Base-by-base conservation (phyloP, 1,284 basidiomycete species). In the Ustilago sp. region DNA sequence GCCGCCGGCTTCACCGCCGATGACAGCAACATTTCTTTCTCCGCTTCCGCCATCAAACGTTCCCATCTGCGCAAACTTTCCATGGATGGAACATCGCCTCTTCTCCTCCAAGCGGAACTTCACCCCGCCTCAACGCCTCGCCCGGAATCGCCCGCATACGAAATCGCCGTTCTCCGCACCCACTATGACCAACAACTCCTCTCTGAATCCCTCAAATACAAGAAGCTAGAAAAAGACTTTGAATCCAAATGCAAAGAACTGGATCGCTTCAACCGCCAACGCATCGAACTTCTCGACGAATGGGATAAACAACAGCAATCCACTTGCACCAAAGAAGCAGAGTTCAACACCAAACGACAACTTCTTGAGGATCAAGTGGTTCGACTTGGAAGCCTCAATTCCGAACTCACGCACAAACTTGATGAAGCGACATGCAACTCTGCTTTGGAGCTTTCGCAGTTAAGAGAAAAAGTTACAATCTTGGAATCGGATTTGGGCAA, bases 161-260 rank as follows among this genome's bases (percentile, higher is more conserved):
- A 81, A 51, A 74, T 82, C 32, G 57, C 69, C 0, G 67, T 81
- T 17, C 61, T 82, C 4, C 77, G 80, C 2, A 72, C 73, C 1
- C 71, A 82, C 52, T 81, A 80, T 59, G 81, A 82, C 39, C 77
- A 78, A 35, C 76, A 80, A 32, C 58, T 83, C 0, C 76, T 82
- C 19, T 45, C 66, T 6, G 76, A 84, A 34, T 47, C 59, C 28
- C 64, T 65, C 28, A 77, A 74, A n/a, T 81, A 84, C 68, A 72
- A 74, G 62, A 70, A 71, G 43, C 69, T 84, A 32, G 81, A 84
- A 51, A 50, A 71, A 19, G 79, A 80, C 48, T 60, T 68, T 52
- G 69, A 74, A 35, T 73, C 74, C 23, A 80, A 80, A 47, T 74
- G 72, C 57, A 78, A 77, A 35, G 81, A 84, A 53, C 56, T 83